Percentiles rank a stretch among this genome's conserved stretches.
Evolutionary conservation across 768 basidiomycete genomes (phyloP).

Genomic region (Porphyrellus cyaneotinctus): DNA sequence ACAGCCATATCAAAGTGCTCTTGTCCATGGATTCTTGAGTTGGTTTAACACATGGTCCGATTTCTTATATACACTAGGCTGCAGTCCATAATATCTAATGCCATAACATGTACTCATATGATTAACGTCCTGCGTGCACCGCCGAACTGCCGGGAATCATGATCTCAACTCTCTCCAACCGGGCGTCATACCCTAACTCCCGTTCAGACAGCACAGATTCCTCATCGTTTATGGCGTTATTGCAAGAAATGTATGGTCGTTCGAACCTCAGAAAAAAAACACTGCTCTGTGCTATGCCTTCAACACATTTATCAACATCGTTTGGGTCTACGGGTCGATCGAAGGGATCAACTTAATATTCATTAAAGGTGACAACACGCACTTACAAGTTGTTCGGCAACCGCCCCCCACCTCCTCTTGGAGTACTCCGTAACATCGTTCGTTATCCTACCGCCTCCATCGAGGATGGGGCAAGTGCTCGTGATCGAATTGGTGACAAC

Average conservation of each 20-base stretch:
- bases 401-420: neutral
- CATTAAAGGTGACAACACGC: neutral
- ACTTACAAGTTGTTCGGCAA: slow-evolving; percentile 23
- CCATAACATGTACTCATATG: slow-evolving; percentile 7
- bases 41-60: too few relatives aligned
- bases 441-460: too few relatives aligned
- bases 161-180: slow-evolving; percentile 12
- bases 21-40: too few relatives aligned
- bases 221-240: too few relatives aligned
- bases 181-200: neutral
- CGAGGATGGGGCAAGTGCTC: too few relatives aligned
- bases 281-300: slow-evolving; percentile 7
- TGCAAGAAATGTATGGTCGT: too few relatives aligned
- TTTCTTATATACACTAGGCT: too few relatives aligned
- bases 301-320: slow-evolving; percentile 12
- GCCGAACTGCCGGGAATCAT: slow-evolving; percentile 23
- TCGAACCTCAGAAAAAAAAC: slow-evolving; percentile 13
- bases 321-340: slow-evolving; percentile 15
- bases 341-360: slow-evolving; percentile 1
- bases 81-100: too few relatives aligned
- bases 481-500: too few relatives aligned
- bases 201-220: slow-evolving; percentile 5
- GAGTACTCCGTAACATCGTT: too few relatives aligned
- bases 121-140: slow-evolving; percentile 15
- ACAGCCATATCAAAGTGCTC: too few relatives aligned